These are phyloP conservation scores for Pyrenophora seminiperda DNA, from an alignment of 2,329 filamentous ascomycete genomes.

Conservation along the genomic window DNA sequence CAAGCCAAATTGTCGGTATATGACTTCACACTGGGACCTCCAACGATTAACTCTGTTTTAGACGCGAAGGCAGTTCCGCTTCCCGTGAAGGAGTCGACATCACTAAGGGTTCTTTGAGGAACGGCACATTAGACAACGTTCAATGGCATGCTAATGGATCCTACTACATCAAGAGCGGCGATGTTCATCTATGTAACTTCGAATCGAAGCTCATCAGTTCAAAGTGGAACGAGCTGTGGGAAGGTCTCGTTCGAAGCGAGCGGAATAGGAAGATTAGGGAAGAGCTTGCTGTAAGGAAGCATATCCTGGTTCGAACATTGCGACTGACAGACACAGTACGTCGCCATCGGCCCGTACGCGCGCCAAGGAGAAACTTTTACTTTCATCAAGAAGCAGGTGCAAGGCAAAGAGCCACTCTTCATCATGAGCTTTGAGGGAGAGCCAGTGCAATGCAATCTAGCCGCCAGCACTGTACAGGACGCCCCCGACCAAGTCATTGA, in stretches of 20 bases:
- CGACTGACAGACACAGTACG: conserved; percentile 25
- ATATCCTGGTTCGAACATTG: neutral
- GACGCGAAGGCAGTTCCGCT: conserved; percentile 10
- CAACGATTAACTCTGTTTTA: neutral
- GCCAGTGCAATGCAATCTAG: conserved; percentile 16
- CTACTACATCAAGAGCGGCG: conserved; percentile 22
- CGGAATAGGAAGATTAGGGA: conserved; percentile 3
- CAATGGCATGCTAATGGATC: conserved; percentile 32
- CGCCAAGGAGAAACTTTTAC: conserved; percentile 28
- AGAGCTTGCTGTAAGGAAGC: conserved; percentile 28
- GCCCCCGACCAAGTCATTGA: neutral
- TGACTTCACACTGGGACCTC: neutral
- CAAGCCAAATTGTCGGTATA: conserved; percentile 7
- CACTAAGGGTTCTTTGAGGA: conserved; percentile 19
- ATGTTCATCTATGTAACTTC: conserved; percentile 19
- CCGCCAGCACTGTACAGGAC: neutral
- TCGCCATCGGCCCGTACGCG: conserved; percentile 29
- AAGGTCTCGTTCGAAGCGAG: neutral
- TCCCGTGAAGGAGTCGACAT: neutral
- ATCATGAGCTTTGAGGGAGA: conserved; percentile 27
- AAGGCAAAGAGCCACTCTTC: conserved; percentile 19
- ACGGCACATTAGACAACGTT: conserved; percentile 9
- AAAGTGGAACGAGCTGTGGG: conserved; percentile 31
- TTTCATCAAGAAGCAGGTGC: conserved; percentile 32
- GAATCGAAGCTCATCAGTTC: conserved; percentile 5